phyloP scores from a whole-genome alignment of 2,329 filamentous ascomycete species.

The Helminthosporium solani region DNA sequence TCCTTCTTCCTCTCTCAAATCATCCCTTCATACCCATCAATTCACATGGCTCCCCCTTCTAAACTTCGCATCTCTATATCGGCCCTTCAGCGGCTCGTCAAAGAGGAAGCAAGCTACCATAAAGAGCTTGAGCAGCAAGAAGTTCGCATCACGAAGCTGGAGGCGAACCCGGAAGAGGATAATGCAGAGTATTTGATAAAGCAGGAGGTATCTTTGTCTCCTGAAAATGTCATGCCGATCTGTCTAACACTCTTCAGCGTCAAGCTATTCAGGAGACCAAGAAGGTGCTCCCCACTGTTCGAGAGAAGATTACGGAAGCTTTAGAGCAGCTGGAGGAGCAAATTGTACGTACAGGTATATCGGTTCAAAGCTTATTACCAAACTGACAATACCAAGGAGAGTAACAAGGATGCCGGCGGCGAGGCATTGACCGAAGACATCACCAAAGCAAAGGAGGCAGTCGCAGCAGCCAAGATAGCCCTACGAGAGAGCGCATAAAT shows the following conservation, averaged over 20 bases:
- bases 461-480: conserved; percentile 44
- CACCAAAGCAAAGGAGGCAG: conserved; percentile 46
- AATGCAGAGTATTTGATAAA: conserved; percentile 78
- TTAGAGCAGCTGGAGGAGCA: conserved; percentile 73
- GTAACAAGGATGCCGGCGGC: conserved; percentile 42
- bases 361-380: too few relatives aligned
- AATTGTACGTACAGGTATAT: conserved; percentile 66
- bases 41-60: conserved; percentile 71
- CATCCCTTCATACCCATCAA: neutral
- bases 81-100: conserved; percentile 79
- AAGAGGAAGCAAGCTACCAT: conserved; percentile 89
- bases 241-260: conserved; percentile 54
- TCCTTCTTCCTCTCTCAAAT: neutral
- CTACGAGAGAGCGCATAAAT: conserved; percentile 35
- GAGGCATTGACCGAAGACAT: conserved; percentile 46
- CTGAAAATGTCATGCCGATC: neutral
- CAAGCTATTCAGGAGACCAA: conserved; percentile 85
- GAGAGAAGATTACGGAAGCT: conserved; percentile 69
- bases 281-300: conserved; percentile 73
- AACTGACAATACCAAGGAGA: conserved; percentile 42
- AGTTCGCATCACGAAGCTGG: conserved; percentile 67
- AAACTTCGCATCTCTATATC: conserved; percentile 77
- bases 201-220: conserved; percentile 68
- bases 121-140: conserved; percentile 78
- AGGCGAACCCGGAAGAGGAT: conserved; percentile 61